Evolutionary conservation across 495 filamentous ascomycete species (phyloP).

Genomic region (Xylaria scruposa): DNA sequence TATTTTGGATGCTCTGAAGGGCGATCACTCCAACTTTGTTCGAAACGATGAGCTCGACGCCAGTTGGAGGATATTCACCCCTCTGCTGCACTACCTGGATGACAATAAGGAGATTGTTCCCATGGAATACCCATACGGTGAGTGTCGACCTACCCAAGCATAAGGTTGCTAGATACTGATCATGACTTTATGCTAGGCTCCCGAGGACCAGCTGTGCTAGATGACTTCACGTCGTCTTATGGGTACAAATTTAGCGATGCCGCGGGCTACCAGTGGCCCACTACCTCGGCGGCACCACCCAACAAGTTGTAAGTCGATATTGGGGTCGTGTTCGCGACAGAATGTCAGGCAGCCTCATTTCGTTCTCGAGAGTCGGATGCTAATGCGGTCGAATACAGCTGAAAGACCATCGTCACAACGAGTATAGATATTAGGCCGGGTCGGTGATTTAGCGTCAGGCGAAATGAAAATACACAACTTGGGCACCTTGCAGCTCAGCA

Average conservation of each 20-base stretch:
- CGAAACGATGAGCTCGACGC: conserved; percentile 98
- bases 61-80: conserved; percentile 98
- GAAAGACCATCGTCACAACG: conserved; percentile 28
- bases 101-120: conserved; percentile 99
- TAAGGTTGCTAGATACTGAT: neutral
- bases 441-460: conserved; percentile 26
- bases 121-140: conserved; percentile 99
- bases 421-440: conserved; percentile 27
- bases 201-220: conserved; percentile 92
- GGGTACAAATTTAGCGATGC: conserved; percentile 99
- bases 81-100: conserved; percentile 96
- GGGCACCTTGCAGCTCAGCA: conserved; percentile 27
- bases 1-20: conserved; percentile 97
- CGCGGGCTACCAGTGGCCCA: conserved; percentile 94
- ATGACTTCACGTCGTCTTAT: conserved; percentile 97
- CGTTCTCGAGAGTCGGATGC: conserved; percentile 28
- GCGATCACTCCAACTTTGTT: conserved; percentile 99
- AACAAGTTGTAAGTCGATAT: conserved; percentile 72
- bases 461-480: conserved; percentile 24
- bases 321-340: conserved; percentile 30
- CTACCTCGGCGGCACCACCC: conserved; percentile 62
- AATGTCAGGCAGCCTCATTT: conserved; percentile 37
- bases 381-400: conserved; percentile 35
- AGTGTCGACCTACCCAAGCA: conserved; percentile 43
- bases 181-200: conserved; percentile 67